A percentile compares a stretch with the other conserved stretches of the same genome.
phyloP scores from a whole-genome alignment of 306 rosid species.

The Styphnolobium japonicum region DNA sequence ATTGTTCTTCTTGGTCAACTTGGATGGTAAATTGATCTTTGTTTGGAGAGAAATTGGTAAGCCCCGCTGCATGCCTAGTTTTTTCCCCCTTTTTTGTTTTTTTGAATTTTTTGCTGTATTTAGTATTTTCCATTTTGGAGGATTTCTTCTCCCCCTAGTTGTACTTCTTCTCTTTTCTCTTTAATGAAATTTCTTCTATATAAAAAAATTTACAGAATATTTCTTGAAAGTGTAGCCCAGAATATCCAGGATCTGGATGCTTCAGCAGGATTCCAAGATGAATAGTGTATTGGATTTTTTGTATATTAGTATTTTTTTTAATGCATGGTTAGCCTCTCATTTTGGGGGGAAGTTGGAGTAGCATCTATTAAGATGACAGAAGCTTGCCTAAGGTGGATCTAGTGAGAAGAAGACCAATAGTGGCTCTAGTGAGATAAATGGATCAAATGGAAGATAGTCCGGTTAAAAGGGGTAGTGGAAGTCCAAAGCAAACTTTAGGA shows the following conservation, averaged over 20 bases:
- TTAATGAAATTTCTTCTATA: neutral
- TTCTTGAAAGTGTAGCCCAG: too few species aligned
- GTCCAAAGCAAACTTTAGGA: too few species aligned
- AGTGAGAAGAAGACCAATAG: neutral
- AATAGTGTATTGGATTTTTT: too few species aligned
- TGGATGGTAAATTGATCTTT: conserved; percentile 56
- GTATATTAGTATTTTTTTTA: too few species aligned
- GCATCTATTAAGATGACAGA: neutral
- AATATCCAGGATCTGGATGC: too few species aligned
- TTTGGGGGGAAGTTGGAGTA: neutral
- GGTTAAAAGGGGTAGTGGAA: too few species aligned
- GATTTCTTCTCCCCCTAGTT: too few species aligned
- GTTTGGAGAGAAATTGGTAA: too few species aligned
- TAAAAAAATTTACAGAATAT: too few species aligned
- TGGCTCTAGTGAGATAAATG: too few species aligned
- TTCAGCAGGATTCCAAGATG: too few species aligned
- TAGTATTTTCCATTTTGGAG: neutral
- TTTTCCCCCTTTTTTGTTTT: neutral
- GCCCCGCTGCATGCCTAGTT: neutral
- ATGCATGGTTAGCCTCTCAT: neutral
- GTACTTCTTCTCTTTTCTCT: neutral
- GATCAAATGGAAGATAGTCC: too few species aligned
- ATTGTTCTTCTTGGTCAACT: conserved; percentile 78
- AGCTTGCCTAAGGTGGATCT: neutral
- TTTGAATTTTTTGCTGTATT: neutral